A percentile compares a stretch with the other conserved stretches of the same genome.
phyloP scores from a whole-genome alignment of 257 asterid species.

The Solanum dulcamara region DNA sequence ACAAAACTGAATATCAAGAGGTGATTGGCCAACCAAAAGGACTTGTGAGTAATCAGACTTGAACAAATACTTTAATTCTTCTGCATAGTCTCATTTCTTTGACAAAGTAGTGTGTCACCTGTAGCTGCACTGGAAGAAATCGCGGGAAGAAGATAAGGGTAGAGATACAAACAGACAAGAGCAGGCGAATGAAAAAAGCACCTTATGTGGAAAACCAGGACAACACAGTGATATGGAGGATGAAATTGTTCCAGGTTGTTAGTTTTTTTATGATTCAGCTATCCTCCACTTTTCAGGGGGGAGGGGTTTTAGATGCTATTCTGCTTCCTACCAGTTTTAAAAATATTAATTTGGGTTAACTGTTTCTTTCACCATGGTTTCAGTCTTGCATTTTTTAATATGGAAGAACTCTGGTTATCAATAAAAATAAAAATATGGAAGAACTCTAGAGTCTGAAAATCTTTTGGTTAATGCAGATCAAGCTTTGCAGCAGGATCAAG shows the following conservation, averaged over 20 bases:
- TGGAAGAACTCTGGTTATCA: background rate
- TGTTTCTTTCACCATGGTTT: background rate
- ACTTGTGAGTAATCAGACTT: background rate
- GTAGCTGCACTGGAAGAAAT: constrained; percentile 1
- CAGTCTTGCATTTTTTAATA: background rate
- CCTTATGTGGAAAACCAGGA: background rate
- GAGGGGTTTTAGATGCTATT: background rate
- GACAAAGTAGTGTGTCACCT: background rate
- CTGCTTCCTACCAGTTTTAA: background rate
- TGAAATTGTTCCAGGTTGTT: constrained; percentile 1
- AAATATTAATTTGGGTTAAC: background rate
- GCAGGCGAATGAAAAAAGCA: background rate
- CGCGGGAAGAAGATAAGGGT: background rate
- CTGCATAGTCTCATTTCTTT: background rate
- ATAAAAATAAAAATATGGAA: background rate
- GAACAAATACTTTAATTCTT: background rate
- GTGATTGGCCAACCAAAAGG: constrained; percentile 7
- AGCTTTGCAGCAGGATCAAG: constrained; percentile 1
- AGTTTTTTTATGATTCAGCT: background rate
- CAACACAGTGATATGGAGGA: background rate
- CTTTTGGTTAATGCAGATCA: constrained; percentile 2
- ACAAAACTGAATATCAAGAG: background rate
- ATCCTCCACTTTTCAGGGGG: background rate
- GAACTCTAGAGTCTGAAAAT: background rate
- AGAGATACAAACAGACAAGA: background rate